Percentiles rank a stretch among this genome's conserved stretches.
These are phyloP conservation scores for Aspergillus quadricinctus DNA, from an alignment of 2,329 filamentous ascomycete species.

Conservation along the genomic window DNA sequence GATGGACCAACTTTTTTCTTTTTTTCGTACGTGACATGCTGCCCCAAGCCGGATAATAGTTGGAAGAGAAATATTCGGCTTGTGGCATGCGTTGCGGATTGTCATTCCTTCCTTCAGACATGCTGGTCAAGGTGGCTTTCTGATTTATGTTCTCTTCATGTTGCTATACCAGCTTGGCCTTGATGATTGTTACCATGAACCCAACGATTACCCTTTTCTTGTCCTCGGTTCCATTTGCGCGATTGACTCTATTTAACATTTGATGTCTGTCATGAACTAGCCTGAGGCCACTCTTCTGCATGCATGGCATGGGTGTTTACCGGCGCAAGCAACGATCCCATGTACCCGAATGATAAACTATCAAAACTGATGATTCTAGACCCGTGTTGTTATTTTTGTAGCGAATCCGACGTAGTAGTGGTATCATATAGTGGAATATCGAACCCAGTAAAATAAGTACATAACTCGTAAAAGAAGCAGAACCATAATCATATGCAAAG, in stretches of 20 bases:
- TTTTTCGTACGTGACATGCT: constrained; percentile 20
- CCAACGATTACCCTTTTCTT: constrained; percentile 1
- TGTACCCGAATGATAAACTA: constrained; percentile 16
- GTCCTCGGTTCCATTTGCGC: constrained; percentile 7
- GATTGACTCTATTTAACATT: constrained; percentile 11
- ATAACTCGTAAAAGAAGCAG: background rate
- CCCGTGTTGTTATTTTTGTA: background rate
- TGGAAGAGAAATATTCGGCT: constrained; percentile 1
- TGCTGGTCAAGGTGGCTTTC: constrained; percentile 21
- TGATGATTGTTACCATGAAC: constrained; percentile 11
- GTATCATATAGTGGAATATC: background rate
- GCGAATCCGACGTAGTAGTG: background rate
- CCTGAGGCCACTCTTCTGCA: constrained; percentile 28
- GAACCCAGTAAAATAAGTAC: background rate
- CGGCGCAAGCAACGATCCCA: constrained; percentile 26
- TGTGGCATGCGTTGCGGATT: constrained; percentile 19
- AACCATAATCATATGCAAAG: background rate
- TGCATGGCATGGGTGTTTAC: constrained; percentile 39
- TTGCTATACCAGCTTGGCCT: constrained; percentile 14
- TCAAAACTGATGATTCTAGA: constrained; percentile 3
- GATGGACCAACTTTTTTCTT: constrained; percentile 14
- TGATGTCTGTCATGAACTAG: constrained; percentile 30
- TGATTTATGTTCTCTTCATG: constrained; percentile 18
- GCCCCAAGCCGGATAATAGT: background rate
- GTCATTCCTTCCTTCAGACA: constrained; percentile 9